These are phyloP conservation scores for Botrytis byssoidea DNA, from an alignment of 2,329 filamentous ascomycete species.

Conservation along the genomic window DNA sequence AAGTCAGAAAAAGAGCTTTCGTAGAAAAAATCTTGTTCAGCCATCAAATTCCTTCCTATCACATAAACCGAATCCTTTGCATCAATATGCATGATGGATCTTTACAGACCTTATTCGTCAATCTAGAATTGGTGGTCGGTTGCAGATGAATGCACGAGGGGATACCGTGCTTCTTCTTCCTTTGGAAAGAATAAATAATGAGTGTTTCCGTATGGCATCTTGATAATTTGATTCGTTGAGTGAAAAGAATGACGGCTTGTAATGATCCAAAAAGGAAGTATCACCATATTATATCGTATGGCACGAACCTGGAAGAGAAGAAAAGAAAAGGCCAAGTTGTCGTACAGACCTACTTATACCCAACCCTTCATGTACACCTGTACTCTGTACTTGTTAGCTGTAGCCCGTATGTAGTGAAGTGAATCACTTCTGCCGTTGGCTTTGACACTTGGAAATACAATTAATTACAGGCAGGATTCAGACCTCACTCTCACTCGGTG, in stretches of 20 bases:
- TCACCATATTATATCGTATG: neutral
- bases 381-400: neutral
- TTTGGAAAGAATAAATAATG: neutral
- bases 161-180: neutral
- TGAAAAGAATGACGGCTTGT: neutral
- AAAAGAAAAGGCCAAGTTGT: neutral
- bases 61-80: neutral
- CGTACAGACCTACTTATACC: neutral
- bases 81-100: neutral
- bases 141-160: neutral
- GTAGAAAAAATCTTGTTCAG: neutral
- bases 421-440: neutral
- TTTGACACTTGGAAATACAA: neutral
- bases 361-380: neutral
- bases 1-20: neutral
- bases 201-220: neutral
- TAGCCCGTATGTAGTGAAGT: neutral
- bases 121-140: neutral
- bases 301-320: neutral
- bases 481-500: neutral
- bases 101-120: neutral
- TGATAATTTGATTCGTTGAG: neutral
- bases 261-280: neutral
- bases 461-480: neutral
- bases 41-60: neutral